Percentiles rank a stretch among this genome's conserved stretches.
These are phyloP conservation scores for Nemania sp. DNA, from an alignment of 2,329 filamentous ascomycete genomes.

Conservation along the genomic window DNA sequence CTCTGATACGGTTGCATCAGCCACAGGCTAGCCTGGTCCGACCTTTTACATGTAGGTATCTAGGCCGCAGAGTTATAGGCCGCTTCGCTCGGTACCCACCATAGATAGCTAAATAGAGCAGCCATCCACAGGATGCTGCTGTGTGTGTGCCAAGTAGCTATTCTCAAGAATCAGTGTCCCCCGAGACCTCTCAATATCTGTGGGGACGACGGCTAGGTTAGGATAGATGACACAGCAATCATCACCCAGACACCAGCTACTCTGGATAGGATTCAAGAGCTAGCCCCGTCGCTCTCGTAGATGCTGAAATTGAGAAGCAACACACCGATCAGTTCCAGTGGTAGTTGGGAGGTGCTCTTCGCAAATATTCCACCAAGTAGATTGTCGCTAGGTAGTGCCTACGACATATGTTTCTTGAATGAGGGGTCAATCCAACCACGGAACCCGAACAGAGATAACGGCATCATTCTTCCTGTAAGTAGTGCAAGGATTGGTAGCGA, in stretches of 20 bases:
- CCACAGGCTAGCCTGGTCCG: conserved; percentile 8
- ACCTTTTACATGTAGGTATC: conserved; percentile 17
- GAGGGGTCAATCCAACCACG: conserved; percentile 6
- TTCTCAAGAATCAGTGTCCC: conserved; percentile 3
- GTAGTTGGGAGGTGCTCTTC: conserved; percentile 4
- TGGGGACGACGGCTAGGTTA: not conserved
- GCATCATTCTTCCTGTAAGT: conserved; percentile 13
- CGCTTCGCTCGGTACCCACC: conserved; percentile 3
- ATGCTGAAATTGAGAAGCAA: conserved; percentile 5
- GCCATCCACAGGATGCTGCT: not conserved
- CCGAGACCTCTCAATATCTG: conserved; percentile 4
- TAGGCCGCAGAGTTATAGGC: not conserved
- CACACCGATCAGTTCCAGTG: not conserved
- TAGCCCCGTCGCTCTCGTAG: conserved; percentile 2
- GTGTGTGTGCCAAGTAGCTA: conserved; percentile 18
- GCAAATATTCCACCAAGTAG: conserved; percentile 9
- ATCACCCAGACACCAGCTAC: conserved; percentile 13
- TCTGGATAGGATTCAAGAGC: conserved; percentile 11
- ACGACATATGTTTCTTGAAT: conserved; percentile 14
- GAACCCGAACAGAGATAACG: conserved; percentile 14
- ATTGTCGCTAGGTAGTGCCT: conserved; percentile 6
- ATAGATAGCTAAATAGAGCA: conserved; percentile 4
- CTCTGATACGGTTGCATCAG: not conserved
- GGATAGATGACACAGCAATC: conserved; percentile 1
- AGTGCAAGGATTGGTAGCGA: not conserved